Evolutionary conservation across 306 rosid species (phyloP).

Genomic region (Potentilla sterilis): DNA sequence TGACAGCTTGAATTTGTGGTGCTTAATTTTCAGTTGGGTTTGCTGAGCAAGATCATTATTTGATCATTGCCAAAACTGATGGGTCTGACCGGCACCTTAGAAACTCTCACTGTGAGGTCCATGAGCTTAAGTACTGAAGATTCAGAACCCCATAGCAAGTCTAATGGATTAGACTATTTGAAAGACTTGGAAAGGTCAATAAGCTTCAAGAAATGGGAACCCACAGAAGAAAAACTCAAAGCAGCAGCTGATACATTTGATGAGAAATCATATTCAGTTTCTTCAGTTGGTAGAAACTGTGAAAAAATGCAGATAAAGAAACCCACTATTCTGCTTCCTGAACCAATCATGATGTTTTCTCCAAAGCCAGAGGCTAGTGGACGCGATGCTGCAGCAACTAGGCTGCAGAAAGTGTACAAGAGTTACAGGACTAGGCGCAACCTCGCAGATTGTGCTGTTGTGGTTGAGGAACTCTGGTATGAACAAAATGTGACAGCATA

Average conservation of each 20-base stretch:
- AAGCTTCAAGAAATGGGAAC: slow-evolving; percentile 13
- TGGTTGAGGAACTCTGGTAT: slow-evolving; percentile 53
- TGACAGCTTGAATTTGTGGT: slow-evolving; percentile 5
- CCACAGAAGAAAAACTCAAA: slow-evolving; percentile 8
- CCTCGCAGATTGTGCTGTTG: slow-evolving; percentile 58
- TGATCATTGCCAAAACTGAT: slow-evolving; percentile 7
- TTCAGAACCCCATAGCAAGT: slow-evolving; percentile 7
- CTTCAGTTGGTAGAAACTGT: slow-evolving; percentile 13
- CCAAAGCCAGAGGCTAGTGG: slow-evolving; percentile 27
- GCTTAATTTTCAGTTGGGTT: slow-evolving; percentile 7
- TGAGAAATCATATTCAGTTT: background rate
- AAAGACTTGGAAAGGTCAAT: background rate
- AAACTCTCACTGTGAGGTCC: slow-evolving; percentile 6
- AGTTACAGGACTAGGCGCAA: slow-evolving; percentile 53
- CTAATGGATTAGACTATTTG: background rate
- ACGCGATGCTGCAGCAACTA: slow-evolving; percentile 52
- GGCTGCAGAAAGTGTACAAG: slow-evolving; percentile 54
- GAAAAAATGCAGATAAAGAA: slow-evolving; percentile 20
- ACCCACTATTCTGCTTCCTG: slow-evolving; percentile 36
- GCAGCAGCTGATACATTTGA: background rate
- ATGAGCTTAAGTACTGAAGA: slow-evolving; percentile 16
- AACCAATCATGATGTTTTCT: slow-evolving; percentile 24
- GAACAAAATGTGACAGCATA: background rate
- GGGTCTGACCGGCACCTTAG: slow-evolving; percentile 21
- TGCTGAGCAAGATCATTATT: slow-evolving; percentile 13